A percentile compares a stretch with the other conserved stretches of the same genome.
phyloP scores from a whole-genome alignment of 352 stramenopile genomes.

The Pythium brassicae region DNA sequence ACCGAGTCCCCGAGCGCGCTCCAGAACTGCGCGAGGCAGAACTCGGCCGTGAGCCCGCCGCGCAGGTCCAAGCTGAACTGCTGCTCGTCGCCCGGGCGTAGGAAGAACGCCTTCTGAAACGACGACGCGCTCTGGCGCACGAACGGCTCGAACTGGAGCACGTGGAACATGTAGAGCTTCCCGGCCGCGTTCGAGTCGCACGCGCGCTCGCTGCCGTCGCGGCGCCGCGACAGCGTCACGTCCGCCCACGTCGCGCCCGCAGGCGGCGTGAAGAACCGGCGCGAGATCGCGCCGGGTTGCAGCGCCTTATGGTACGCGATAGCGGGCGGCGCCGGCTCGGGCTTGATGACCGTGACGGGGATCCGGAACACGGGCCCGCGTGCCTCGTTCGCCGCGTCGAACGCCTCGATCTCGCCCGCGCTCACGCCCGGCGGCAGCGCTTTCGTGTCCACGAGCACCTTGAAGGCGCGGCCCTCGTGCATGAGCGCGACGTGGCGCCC shows the following conservation, averaged over 20 bases:
- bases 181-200: slow-evolving; percentile 60
- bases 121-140: slow-evolving; percentile 73
- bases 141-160: slow-evolving; percentile 87
- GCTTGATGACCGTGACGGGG: slow-evolving; percentile 89
- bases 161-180: slow-evolving; percentile 85
- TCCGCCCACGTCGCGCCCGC: slow-evolving; percentile 83
- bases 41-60: slow-evolving; percentile 77
- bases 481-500: slow-evolving; percentile 85
- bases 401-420: slow-evolving; percentile 82
- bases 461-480: slow-evolving; percentile 82
- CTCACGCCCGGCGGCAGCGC: slow-evolving; percentile 77
- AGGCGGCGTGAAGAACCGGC: slow-evolving; percentile 81
- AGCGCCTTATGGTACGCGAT: slow-evolving; percentile 45
- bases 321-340: slow-evolving; percentile 40
- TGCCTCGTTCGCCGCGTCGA: slow-evolving; percentile 56
- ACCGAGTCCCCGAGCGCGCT: slow-evolving; percentile 78
- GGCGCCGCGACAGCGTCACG: slow-evolving; percentile 62
- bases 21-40: slow-evolving; percentile 90
- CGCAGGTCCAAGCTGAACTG: slow-evolving; percentile 71
- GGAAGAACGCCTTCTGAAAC: slow-evolving; percentile 60
- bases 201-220: slow-evolving; percentile 27
- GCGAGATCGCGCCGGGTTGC: slow-evolving; percentile 61
- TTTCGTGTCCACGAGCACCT: slow-evolving; percentile 87
- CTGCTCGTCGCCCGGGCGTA: slow-evolving; percentile 61
- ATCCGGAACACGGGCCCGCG: slow-evolving; percentile 85